Conservation (phyloP, 75 land plant species). For the Cryptomeria japonica region DNA sequence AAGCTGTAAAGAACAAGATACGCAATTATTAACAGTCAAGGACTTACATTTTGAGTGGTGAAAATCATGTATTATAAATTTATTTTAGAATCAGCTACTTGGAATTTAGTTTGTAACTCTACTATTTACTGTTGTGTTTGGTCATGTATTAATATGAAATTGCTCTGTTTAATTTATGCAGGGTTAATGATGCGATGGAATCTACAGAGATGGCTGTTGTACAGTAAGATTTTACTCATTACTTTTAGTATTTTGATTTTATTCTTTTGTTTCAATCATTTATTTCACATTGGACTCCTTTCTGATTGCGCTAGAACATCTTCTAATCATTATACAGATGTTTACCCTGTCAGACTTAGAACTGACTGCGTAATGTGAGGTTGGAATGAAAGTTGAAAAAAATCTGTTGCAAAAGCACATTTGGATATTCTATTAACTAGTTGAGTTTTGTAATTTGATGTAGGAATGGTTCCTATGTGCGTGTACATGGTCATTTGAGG, state of each 20-base stretch:
- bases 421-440: background rate
- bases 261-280: background rate
- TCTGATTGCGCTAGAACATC: background rate
- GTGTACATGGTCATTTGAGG: conserved; percentile 80
- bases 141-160: background rate
- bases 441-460: conserved; percentile 8
- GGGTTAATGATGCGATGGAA: conserved; percentile 63
- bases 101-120: background rate
- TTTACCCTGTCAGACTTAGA: background rate
- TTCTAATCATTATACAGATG: background rate
- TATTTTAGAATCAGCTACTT: background rate
- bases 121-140: background rate
- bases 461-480: conserved; percentile 84
- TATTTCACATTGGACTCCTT: background rate
- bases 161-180: conserved; percentile 15
- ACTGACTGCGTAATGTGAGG: background rate
- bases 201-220: conserved; percentile 48
- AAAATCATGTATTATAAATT: background rate
- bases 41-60: background rate
- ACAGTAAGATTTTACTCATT: conserved; percentile 33
- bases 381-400: too few relatives aligned
- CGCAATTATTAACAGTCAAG: background rate
- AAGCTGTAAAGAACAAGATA: background rate
- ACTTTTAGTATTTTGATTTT: background rate
- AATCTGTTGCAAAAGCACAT: background rate